Percentiles rank a stretch among this genome's conserved stretches.
These are phyloP conservation scores for Draba incana DNA, from an alignment of 345 rosid species.

Conservation along the genomic window DNA sequence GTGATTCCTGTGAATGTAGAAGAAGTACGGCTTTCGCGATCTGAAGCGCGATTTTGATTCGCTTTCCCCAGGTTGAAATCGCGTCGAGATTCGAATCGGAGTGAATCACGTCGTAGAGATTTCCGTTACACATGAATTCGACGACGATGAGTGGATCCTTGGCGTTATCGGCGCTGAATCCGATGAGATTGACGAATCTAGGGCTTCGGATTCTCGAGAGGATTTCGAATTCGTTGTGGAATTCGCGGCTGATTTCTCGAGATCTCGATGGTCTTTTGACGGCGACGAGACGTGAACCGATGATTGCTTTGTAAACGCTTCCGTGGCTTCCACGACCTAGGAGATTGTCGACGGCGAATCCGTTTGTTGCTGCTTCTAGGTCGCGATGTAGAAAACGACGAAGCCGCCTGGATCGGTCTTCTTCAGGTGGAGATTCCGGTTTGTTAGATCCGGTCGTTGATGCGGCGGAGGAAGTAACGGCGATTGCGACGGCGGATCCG, in stretches of 20 bases:
- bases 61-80: conserved; percentile 72
- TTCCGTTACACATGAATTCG: conserved; percentile 93
- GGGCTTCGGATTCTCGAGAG: conserved; percentile 90
- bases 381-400: conserved; percentile 82
- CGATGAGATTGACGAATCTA: conserved; percentile 83
- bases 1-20: conserved; percentile 78
- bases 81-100: conserved; percentile 44
- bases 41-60: conserved; percentile 81
- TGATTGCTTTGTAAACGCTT: conserved; percentile 84
- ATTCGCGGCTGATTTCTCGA: conserved; percentile 64
- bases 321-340: conserved; percentile 99
- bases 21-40: conserved; percentile 78
- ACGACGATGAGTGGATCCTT: conserved; percentile 81
- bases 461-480: conserved; percentile 37
- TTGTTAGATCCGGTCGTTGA: conserved; percentile 45
- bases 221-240: conserved; percentile 94
- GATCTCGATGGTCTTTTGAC: conserved; percentile 78
- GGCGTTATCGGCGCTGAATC: conserved; percentile 65
- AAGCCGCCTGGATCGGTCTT: conserved; percentile 74
- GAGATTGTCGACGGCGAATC: conserved; percentile 76
- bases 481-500: conserved; percentile 54
- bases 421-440: conserved; percentile 46
- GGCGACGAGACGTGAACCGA: conserved; percentile 88
- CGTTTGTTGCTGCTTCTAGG: conserved; percentile 90
- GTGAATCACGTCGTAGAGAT: conserved; percentile 88